phyloP scores from a whole-genome alignment of 179 eudicot genomes.

The Heliamphora ciliata region DNA sequence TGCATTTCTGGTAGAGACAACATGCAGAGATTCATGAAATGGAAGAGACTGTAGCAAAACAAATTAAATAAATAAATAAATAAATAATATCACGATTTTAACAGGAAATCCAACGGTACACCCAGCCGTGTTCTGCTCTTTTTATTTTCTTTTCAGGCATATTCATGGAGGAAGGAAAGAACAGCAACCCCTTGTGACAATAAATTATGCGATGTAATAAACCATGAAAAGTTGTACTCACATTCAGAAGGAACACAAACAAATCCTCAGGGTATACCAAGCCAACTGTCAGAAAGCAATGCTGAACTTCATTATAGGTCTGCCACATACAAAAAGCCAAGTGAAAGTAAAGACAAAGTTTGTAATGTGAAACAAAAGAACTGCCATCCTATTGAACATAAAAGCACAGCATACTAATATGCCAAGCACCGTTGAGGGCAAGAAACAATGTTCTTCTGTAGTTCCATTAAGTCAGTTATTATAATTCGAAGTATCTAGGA shows the following conservation, averaged over 20 bases:
- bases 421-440: neutral
- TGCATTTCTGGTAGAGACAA: conserved; percentile 69
- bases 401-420: neutral
- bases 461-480: neutral
- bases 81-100: neutral
- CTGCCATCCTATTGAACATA: neutral
- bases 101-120: neutral
- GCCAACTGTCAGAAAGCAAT: conserved; percentile 87
- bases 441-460: neutral
- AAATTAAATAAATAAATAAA: neutral
- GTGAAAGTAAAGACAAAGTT: neutral
- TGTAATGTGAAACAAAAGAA: conserved; percentile 12
- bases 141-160: neutral
- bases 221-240: conserved; percentile 31
- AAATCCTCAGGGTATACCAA: conserved; percentile 87
- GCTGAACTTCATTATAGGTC: conserved; percentile 96
- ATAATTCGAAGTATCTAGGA: neutral
- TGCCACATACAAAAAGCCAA: conserved; percentile 30
- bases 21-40: conserved; percentile 15
- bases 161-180: neutral
- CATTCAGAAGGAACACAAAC: conserved; percentile 77
- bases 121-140: neutral
- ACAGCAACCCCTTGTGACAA: neutral
- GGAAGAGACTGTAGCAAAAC: neutral
- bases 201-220: too few relatives aligned